Percentiles rank a stretch among this genome's conserved stretches.
Evolutionary conservation across 169 alveolate species (phyloP).

Genomic region (Cryptosporidium ubiquitum): DNA sequence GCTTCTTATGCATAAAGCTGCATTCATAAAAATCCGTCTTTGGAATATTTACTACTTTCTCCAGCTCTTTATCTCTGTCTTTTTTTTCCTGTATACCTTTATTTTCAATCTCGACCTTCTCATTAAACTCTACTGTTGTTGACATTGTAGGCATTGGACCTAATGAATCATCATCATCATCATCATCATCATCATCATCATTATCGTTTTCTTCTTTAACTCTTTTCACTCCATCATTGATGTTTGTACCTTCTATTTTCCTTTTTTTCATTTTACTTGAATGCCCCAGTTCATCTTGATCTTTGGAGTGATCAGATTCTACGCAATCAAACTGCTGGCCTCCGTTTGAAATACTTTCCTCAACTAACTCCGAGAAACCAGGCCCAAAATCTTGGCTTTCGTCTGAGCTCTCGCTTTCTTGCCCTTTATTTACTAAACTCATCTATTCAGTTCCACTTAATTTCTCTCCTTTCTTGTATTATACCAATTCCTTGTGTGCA

Average conservation of each 20-base stretch:
- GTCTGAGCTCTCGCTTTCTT: background rate
- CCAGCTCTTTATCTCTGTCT: background rate
- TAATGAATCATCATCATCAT: background rate
- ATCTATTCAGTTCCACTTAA: background rate
- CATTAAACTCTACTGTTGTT: background rate
- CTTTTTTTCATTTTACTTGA: background rate
- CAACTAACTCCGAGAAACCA: background rate
- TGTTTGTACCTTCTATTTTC: background rate
- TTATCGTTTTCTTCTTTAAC: background rate
- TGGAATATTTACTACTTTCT: conserved; percentile 81
- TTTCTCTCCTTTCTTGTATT: background rate
- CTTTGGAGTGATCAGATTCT: background rate
- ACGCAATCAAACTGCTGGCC: background rate
- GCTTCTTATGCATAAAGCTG: conserved; percentile 91
- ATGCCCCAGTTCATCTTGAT: background rate
- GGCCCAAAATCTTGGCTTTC: conserved; percentile 1
- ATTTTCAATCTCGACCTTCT: background rate
- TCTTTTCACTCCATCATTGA: background rate
- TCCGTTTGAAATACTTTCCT: background rate
- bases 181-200: background rate
- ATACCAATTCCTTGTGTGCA: background rate
- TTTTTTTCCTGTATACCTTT: background rate
- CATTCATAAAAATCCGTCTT: conserved; percentile 85
- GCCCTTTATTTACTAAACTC: background rate
- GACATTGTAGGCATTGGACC: background rate